These are phyloP conservation scores for Reutealis trisperma DNA, from an alignment of 345 rosid species.

Conservation along the genomic window DNA sequence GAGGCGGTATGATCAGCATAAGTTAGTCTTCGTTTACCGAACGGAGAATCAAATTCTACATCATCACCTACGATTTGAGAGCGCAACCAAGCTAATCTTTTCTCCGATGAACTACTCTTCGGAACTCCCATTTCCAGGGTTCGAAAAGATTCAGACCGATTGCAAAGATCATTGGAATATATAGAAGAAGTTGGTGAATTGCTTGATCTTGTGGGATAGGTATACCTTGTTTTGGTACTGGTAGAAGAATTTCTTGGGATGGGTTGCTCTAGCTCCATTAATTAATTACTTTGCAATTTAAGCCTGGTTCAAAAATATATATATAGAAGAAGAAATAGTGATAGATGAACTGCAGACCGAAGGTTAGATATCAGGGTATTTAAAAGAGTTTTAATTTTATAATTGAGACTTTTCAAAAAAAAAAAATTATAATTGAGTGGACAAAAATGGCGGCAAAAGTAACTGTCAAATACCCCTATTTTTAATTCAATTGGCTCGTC, in stretches of 20 bases:
- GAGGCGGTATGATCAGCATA: conserved; percentile 73
- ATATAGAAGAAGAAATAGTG: too few species aligned
- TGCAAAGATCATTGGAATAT: neutral
- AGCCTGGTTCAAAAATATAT: too few species aligned
- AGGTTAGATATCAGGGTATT: too few species aligned
- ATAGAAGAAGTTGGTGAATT: neutral
- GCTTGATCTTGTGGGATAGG: too few species aligned
- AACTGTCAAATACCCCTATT: too few species aligned
- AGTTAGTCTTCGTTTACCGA: conserved; percentile 46
- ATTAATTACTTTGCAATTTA: neutral
- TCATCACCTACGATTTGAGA: conserved; percentile 51
- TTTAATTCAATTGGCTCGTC: too few species aligned
- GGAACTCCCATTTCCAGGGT: conserved; percentile 34
- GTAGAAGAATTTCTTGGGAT: neutral
- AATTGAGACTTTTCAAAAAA: too few species aligned
- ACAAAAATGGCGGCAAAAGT: too few species aligned
- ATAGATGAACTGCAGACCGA: too few species aligned
- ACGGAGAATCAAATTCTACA: conserved; percentile 48
- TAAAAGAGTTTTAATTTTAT: too few species aligned
- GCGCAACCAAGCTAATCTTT: conserved; percentile 46
- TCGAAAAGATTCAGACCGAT: conserved; percentile 15
- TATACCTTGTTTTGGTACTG: neutral
- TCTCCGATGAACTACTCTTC: conserved; percentile 12
- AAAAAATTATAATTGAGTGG: too few species aligned
- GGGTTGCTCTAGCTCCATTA: conserved; percentile 3